Conservation (phyloP, 1,139 yeast genomes). For the Protomyces pachydermus region DNA sequence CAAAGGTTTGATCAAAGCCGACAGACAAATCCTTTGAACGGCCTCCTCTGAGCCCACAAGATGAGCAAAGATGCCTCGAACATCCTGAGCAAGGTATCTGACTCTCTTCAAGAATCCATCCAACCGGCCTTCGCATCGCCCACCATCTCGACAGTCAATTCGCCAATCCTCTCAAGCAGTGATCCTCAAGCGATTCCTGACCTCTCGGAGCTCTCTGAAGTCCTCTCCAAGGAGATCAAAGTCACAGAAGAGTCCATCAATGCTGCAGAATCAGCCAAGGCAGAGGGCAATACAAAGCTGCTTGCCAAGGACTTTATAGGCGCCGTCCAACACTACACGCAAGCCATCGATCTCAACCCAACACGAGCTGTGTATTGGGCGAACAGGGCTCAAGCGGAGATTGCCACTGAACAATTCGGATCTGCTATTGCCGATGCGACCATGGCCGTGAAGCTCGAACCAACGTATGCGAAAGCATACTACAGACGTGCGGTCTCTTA, state of each 20-base stretch:
- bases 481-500: slow-evolving; percentile 77
- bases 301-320: slow-evolving; percentile 57
- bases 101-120: slow-evolving; percentile 13
- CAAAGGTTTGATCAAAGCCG: neutral
- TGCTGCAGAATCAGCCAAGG: slow-evolving; percentile 54
- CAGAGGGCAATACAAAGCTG: slow-evolving; percentile 67
- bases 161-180: slow-evolving; percentile 19
- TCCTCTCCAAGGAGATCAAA: slow-evolving; percentile 11
- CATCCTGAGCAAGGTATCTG: slow-evolving; percentile 18
- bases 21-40: neutral
- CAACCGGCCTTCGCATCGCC: slow-evolving; percentile 18
- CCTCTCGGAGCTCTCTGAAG: slow-evolving; percentile 20
- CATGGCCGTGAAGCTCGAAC: slow-evolving; percentile 62
- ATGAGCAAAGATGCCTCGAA: slow-evolving; percentile 12
- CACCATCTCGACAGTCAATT: slow-evolving; percentile 15
- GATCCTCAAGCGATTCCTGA: slow-evolving; percentile 23
- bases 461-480: slow-evolving; percentile 59
- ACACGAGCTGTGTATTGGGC: slow-evolving; percentile 71
- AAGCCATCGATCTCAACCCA: slow-evolving; percentile 68
- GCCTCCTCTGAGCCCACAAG: neutral
- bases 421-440: slow-evolving; percentile 74
- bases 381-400: slow-evolving; percentile 85
- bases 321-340: slow-evolving; percentile 67
- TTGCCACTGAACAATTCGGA: slow-evolving; percentile 82
- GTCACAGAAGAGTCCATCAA: slow-evolving; percentile 25